phyloP scores from a whole-genome alignment of 192 early-diverging fungal genomes.

The Backusella sp. region DNA sequence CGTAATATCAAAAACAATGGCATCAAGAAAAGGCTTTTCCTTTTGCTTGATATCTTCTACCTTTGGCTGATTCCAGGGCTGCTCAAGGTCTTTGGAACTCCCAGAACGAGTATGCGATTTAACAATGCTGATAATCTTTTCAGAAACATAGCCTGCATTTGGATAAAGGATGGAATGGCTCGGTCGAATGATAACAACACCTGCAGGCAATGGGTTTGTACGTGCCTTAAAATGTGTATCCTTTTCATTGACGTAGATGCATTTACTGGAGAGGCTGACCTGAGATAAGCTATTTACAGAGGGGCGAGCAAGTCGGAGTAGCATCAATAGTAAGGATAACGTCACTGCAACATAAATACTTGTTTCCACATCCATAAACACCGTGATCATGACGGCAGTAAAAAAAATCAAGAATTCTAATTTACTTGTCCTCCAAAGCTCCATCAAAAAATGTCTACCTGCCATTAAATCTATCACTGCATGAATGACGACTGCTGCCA shows the following conservation, averaged over 20 bases:
- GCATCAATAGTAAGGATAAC: constrained; percentile 66
- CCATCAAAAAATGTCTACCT: constrained; percentile 49
- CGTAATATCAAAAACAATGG: constrained; percentile 81
- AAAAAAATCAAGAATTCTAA: constrained; percentile 52
- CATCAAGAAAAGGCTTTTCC: constrained; percentile 52
- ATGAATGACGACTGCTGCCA: constrained; percentile 78
- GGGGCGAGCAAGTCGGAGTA: constrained; percentile 76
- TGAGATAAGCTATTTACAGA: constrained; percentile 46
- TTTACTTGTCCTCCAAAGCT: constrained; percentile 53
- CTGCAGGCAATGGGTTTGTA: constrained; percentile 41
- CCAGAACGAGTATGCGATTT: constrained; percentile 25
- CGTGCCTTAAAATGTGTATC: constrained; percentile 14
- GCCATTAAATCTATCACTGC: constrained; percentile 73
- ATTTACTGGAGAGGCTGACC: constrained; percentile 13
- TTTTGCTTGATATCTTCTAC: constrained; percentile 8
- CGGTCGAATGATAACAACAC: constrained; percentile 68
- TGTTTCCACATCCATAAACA: constrained; percentile 56
- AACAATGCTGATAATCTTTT: constrained; percentile 43
- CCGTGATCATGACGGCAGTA: constrained; percentile 53
- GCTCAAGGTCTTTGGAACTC: background rate
- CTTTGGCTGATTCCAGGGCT: constrained; percentile 19
- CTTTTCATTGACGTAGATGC: constrained; percentile 25
- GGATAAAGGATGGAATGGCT: constrained; percentile 72
- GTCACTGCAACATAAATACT: constrained; percentile 79
- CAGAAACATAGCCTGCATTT: constrained; percentile 60